These are phyloP conservation scores for Gossypium rotundifolium DNA, from an alignment of 345 rosid species.

Conservation along the genomic window DNA sequence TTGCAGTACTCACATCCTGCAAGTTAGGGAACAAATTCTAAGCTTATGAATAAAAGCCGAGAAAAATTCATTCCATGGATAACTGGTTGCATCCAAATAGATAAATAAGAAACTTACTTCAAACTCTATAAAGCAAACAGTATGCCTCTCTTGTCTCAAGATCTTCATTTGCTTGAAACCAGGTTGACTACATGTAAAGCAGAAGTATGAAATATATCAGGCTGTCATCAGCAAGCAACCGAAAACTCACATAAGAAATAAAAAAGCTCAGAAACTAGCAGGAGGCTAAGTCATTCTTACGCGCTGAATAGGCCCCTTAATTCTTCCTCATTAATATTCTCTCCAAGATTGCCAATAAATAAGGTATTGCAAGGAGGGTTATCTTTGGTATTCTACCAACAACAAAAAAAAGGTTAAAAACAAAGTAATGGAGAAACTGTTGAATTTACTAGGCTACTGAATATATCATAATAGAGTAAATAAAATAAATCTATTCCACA, in stretches of 20 bases:
- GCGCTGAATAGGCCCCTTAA: constrained; percentile 76
- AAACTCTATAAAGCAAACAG: constrained; percentile 98
- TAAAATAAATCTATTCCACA: not conserved
- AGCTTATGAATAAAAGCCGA: not conserved
- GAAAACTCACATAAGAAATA: not conserved
- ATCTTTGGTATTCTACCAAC: constrained; percentile 83
- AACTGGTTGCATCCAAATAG: not conserved
- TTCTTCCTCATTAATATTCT: constrained; percentile 92
- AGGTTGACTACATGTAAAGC: constrained; percentile 66
- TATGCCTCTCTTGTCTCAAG: constrained; percentile 94
- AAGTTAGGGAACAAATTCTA: constrained; percentile 11
- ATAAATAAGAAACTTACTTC: constrained; percentile 46
- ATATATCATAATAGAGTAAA: not conserved
- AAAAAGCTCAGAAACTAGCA: not conserved
- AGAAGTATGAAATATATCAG: constrained; percentile 17
- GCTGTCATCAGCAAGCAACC: constrained; percentile 5
- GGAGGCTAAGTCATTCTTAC: constrained; percentile 48
- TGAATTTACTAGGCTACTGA: not conserved
- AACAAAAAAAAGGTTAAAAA: not conserved
- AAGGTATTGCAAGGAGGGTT: constrained; percentile 97
- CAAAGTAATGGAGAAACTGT: not conserved
- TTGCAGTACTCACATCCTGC: constrained; percentile 86
- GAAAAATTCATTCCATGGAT: not conserved
- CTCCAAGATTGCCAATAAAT: constrained; percentile 98
- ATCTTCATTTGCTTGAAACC: constrained; percentile 99